Evolutionary conservation across 192 early-diverging fungal species (phyloP), one percentile per base, ranked within the genome.

Genomic region (Helicostylum pulchrum): DNA sequence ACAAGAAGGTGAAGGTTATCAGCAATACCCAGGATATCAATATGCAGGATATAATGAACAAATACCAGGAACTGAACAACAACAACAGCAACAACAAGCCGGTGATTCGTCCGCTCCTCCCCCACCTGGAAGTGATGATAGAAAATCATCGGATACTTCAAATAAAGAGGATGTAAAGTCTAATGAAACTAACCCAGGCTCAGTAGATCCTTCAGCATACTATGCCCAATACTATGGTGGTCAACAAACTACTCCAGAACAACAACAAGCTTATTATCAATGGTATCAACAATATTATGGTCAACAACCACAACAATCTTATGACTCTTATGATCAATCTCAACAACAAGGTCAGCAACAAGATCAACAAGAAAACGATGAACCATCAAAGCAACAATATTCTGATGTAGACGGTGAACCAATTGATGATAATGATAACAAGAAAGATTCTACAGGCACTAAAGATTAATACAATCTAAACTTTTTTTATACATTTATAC

Each of bases 231-330:
- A 75, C 57, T 79, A 76, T 66, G 73, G 68, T 42, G 67, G 76
- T 23, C 54, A 58, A 56, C 20, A 23, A 11, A 50, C 15, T 9
- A 39, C 55, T 43, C 43, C 54, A 0, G 65, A 58, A 30, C 65
- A 66, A 12, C 66, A 63, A n/a, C 75, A 74, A 10, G 72, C 73
- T 12, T 75, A 77, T 52, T 68, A 70, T 42, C 78, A 80, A 51
- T 77, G 76, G 51, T 80, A 80, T 32, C 71, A 74, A 34, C 78
- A 80, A 48, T 74, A 80, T 32, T 77, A 77, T 66, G 65, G 65
- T 19, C 39, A 51, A 3, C 58, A 61, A 30, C 21, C 20, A 30
- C 47, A 48, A 19, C 47, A 48, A 34, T 32, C 46, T 5, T 49
- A 66, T 5, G 55, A 30, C 32, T 11, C 43, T 4, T 66, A 52